phyloP scores from a whole-genome alignment of 495 filamentous ascomycete genomes.

The Penicillium canescens region DNA sequence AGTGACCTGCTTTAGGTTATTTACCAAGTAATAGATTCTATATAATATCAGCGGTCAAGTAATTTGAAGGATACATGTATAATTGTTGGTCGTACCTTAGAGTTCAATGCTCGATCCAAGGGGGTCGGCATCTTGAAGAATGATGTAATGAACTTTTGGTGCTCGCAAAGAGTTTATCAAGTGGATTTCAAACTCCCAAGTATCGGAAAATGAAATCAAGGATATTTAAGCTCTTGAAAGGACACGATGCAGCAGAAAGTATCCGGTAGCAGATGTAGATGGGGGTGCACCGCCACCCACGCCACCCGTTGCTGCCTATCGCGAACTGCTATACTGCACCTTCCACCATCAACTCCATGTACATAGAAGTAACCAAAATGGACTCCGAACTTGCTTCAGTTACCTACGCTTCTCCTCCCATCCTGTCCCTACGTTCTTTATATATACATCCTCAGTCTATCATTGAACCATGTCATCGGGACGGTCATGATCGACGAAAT shows the following conservation, averaged over 20 bases:
- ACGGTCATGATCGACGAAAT: background rate
- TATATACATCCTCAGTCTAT: constrained; percentile 8
- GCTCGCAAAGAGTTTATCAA: background rate
- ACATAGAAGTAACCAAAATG: background rate
- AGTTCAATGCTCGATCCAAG: constrained; percentile 75
- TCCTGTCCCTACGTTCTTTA: background rate
- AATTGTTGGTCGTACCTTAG: constrained; percentile 56
- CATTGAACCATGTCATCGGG: background rate
- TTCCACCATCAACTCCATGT: background rate
- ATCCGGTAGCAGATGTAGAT: background rate
- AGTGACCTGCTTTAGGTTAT: background rate
- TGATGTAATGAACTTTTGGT: background rate
- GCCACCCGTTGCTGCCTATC: background rate
- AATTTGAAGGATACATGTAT: background rate
- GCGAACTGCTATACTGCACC: constrained; percentile 1
- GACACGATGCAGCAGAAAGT: constrained; percentile 4
- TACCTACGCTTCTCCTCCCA: background rate
- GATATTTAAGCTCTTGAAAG: background rate
- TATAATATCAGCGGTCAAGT: constrained; percentile 11
- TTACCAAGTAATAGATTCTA: constrained; percentile 63
- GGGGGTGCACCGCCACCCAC: constrained; percentile 7
- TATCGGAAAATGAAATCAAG: no score
- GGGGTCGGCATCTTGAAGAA: constrained; percentile 62
- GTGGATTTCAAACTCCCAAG: no score
- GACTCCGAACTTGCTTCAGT: background rate